phyloP scores from a whole-genome alignment of 805 yeast species.

The Torulaspora gathmanii region DNA sequence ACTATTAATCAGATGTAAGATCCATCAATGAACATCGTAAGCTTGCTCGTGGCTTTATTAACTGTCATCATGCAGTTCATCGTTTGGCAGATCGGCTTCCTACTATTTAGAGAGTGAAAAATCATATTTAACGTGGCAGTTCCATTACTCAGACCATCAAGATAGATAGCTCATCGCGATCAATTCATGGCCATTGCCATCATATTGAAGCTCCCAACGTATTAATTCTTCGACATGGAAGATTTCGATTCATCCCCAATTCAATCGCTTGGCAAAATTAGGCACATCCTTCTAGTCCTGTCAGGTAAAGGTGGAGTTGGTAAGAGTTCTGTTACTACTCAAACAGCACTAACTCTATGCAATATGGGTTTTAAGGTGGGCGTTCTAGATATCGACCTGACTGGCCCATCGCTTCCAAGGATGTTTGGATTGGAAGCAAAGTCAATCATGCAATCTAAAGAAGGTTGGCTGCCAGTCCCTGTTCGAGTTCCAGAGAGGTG shows the following conservation, averaged over 20 bases:
- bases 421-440: conserved; percentile 86
- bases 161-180: not conserved
- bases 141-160: not conserved
- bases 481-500: conserved; percentile 31
- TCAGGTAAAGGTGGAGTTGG: conserved; percentile 99
- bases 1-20: not conserved
- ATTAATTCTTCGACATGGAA: conserved; percentile 3
- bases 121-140: not conserved
- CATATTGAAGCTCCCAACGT: not conserved
- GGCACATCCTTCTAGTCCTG: conserved; percentile 73
- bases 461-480: conserved; percentile 91
- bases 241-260: conserved; percentile 18
- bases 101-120: not conserved
- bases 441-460: conserved; percentile 73
- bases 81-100: not conserved
- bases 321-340: conserved; percentile 92
- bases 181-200: not conserved
- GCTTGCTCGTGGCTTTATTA: not conserved
- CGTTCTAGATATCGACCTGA: conserved; percentile 87
- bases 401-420: conserved; percentile 95
- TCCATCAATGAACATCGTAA: not conserved
- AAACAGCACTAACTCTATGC: conserved; percentile 77
- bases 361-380: conserved; percentile 78
- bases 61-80: not conserved
- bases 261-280: conserved; percentile 46